A percentile compares a stretch with the other conserved stretches of the same genome.
Conservation (phyloP, 2,329 filamentous ascomycete genomes). For the Parascedosporium putredinis region DNA sequence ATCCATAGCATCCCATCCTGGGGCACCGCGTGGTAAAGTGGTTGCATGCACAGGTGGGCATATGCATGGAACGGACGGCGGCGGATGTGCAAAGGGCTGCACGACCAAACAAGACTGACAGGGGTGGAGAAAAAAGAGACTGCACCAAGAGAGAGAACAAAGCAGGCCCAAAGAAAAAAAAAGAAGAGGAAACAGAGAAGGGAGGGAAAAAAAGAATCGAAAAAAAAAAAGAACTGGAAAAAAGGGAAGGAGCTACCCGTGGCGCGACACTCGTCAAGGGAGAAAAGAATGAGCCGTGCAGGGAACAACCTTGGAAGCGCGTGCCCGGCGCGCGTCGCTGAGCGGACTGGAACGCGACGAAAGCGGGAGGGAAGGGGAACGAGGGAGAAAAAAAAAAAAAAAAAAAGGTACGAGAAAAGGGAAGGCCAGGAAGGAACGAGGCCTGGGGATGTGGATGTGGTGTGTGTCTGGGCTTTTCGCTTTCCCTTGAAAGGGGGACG, state of each 20-base stretch:
- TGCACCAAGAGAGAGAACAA: not conserved
- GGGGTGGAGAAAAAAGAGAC: not conserved
- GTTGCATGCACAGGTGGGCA: not conserved
- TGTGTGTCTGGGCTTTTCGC: not conserved
- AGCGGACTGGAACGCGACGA: too few relatives aligned
- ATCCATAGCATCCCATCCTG: too few relatives aligned
- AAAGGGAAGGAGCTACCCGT: not conserved
- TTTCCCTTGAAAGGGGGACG: not conserved
- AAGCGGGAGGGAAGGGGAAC: too few relatives aligned
- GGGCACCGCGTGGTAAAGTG: not conserved
- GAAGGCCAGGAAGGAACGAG: too few relatives aligned
- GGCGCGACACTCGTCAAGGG: not conserved
- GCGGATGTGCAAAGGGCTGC: not conserved
- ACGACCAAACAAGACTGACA: too few relatives aligned
- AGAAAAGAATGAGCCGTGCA: not conserved
- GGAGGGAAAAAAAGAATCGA: not conserved
- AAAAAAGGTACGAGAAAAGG: too few relatives aligned
- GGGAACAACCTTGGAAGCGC: not conserved
- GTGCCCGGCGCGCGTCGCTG: too few relatives aligned
- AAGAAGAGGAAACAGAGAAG: not conserved
- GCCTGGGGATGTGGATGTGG: not conserved
- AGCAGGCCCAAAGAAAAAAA: not conserved
- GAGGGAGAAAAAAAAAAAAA: too few relatives aligned
- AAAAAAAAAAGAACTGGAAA: not conserved
- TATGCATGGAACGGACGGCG: not conserved